Conservation (phyloP, 805 yeast genomes). For the Metschnikowia peoriensis region DNA sequence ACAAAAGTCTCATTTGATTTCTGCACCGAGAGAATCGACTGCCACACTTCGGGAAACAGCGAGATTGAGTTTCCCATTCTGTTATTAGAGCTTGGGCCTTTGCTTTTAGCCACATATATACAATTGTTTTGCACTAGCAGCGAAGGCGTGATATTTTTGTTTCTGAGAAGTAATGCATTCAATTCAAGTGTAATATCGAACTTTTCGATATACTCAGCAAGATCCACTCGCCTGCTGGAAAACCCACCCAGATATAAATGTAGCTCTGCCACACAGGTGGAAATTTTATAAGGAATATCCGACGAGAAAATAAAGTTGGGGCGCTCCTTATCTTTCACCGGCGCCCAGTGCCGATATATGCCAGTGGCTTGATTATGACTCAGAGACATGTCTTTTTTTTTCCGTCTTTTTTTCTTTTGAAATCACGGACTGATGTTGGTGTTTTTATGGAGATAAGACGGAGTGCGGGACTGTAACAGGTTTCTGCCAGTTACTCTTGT, state of each 20-base stretch:
- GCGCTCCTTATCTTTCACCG: constrained; percentile 28
- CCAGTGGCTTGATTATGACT: neutral
- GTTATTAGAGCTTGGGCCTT: constrained; percentile 2
- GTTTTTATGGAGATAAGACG: too few species aligned
- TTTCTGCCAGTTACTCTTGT: too few species aligned
- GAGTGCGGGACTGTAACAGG: too few species aligned
- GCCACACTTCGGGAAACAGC: constrained; percentile 16
- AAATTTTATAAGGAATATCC: constrained; percentile 28
- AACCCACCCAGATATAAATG: constrained; percentile 14
- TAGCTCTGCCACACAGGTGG: constrained; percentile 18
- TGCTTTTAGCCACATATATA: constrained; percentile 30
- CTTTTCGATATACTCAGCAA: constrained; percentile 15
- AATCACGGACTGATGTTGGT: too few species aligned
- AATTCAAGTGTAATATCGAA: constrained; percentile 34
- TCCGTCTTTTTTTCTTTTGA: too few species aligned
- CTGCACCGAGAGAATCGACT: constrained; percentile 12
- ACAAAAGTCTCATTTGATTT: constrained; percentile 31
- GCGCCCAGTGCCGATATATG: constrained; percentile 11
- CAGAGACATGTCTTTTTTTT: neutral
- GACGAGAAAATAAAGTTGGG: constrained; percentile 41
- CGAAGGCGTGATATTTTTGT: constrained; percentile 28
- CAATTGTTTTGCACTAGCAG: constrained; percentile 34
- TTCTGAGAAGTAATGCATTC: constrained; percentile 34
- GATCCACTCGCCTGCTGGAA: constrained; percentile 16
- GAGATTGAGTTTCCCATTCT: constrained; percentile 1